phyloP scores from a whole-genome alignment of 139 green algal species.

The Pleodorina starrii region DNA sequence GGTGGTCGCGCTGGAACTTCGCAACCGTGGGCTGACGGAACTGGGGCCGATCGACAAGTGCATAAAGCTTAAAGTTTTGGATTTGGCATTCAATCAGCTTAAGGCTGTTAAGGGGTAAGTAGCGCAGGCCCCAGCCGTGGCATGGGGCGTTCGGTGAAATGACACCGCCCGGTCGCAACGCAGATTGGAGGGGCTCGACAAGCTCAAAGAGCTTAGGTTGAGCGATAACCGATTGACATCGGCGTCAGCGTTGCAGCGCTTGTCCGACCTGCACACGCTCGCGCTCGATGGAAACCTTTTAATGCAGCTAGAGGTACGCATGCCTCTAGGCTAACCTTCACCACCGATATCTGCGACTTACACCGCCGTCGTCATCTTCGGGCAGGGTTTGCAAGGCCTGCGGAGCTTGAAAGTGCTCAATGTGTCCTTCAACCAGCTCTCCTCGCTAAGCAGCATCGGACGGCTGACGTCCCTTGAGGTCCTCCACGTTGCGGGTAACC shows the following conservation, averaged over 20 bases:
- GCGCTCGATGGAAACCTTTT: constrained; percentile 41
- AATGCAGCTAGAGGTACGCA: constrained; percentile 13
- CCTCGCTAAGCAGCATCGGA: constrained; percentile 42
- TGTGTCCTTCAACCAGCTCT: constrained; percentile 52
- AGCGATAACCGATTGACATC: constrained; percentile 16
- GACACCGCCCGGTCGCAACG: not conserved
- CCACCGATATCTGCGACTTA: not conserved
- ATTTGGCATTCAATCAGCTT: constrained; percentile 36
- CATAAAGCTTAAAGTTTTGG: constrained; percentile 11
- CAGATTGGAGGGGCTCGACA: constrained; percentile 39
- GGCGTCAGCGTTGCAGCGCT: not conserved
- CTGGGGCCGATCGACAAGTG: constrained; percentile 37
- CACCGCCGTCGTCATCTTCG: not conserved
- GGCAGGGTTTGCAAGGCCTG: constrained; percentile 50
- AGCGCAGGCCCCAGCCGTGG: not conserved
- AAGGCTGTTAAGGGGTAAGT: constrained; percentile 40
- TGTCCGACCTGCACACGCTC: constrained; percentile 36
- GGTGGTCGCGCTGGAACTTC: constrained; percentile 42
- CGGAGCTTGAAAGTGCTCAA: constrained; percentile 54
- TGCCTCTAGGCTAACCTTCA: not conserved
- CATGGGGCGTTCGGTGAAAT: not conserved
- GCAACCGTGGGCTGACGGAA: constrained; percentile 39
- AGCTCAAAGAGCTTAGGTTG: constrained; percentile 25
- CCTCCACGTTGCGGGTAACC: constrained; percentile 46
- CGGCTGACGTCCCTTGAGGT: constrained; percentile 47